These are phyloP conservation scores for Arthroderma sp. DNA, from an alignment of 2,329 filamentous ascomycete species.

Conservation along the genomic window DNA sequence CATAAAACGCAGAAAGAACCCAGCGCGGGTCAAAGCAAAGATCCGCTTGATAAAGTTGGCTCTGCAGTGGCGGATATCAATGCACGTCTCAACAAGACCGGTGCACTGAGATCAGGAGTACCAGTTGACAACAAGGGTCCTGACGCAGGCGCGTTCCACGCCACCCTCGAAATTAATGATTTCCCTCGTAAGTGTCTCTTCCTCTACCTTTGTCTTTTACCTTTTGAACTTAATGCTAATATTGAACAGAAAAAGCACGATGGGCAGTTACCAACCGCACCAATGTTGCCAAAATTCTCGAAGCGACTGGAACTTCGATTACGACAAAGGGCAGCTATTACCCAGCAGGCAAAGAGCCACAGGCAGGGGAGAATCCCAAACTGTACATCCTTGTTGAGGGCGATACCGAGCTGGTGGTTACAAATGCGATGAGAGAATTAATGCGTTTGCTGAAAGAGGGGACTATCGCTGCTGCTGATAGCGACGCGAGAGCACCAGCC, in stretches of 20 bases:
- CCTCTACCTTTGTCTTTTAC: neutral
- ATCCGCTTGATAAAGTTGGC: conserved; percentile 71
- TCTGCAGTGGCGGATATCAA: conserved; percentile 89
- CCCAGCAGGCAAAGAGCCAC: conserved; percentile 64
- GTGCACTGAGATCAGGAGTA: conserved; percentile 78
- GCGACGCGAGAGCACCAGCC: conserved; percentile 64
- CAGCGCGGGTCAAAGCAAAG: conserved; percentile 35
- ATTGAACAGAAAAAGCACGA: conserved; percentile 61
- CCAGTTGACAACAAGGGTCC: conserved; percentile 98
- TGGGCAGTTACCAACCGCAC: conserved; percentile 98
- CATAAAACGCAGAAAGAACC: conserved; percentile 52
- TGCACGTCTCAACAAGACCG: conserved; percentile 74
- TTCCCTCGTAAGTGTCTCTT: conserved; percentile 55
- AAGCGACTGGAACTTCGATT: conserved; percentile 87
- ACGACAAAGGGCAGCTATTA: conserved; percentile 96
- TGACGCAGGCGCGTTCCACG: conserved; percentile 91
- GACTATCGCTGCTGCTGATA: conserved; percentile 75
- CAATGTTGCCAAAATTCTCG: conserved; percentile 95
- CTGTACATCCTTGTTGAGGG: conserved; percentile 96
- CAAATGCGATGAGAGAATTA: conserved; percentile 78
- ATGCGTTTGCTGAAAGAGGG: conserved; percentile 80
- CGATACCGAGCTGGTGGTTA: conserved; percentile 85
- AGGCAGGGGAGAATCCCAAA: conserved; percentile 67
- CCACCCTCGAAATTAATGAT: conserved; percentile 96
- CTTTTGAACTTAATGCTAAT: conserved; percentile 6